phyloP scores from a whole-genome alignment of 768 basidiomycete species.

The Russula virescens region DNA sequence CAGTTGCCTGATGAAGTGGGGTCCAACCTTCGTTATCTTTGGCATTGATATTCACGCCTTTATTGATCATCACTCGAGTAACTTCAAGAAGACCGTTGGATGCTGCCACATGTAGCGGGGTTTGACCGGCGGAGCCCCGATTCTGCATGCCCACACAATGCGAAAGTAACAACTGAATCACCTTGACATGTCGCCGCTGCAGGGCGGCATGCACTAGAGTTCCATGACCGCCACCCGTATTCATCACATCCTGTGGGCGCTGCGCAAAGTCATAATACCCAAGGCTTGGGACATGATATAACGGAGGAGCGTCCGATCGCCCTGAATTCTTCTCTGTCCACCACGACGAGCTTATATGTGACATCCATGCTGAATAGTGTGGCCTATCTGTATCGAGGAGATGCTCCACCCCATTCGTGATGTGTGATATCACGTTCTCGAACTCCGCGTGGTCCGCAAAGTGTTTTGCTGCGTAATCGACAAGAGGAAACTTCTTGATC shows the following conservation, averaged over 20 bases:
- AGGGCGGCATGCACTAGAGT: background rate
- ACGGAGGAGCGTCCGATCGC: background rate
- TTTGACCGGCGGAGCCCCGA: background rate
- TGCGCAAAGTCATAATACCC: background rate
- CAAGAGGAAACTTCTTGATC: background rate
- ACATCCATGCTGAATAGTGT: background rate
- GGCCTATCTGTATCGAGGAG: background rate
- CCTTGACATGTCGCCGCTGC: background rate
- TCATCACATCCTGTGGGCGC: background rate
- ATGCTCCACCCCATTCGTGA: background rate
- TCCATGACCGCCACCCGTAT: background rate
- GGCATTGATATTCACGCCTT: background rate
- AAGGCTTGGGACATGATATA: background rate
- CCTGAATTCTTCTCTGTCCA: background rate
- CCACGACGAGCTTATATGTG: background rate
- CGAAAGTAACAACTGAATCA: background rate
- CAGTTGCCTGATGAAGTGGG: background rate
- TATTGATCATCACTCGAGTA: background rate
- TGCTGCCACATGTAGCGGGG: background rate
- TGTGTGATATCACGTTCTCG: background rate
- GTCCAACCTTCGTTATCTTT: background rate
- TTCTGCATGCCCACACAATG: background rate
- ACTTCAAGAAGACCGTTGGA: background rate
- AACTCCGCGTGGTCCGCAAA: background rate
- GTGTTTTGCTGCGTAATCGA: background rate